These are phyloP conservation scores for Colletotrichum neosansevieriae DNA, from an alignment of 2,329 filamentous ascomycete species.

Conservation along the genomic window DNA sequence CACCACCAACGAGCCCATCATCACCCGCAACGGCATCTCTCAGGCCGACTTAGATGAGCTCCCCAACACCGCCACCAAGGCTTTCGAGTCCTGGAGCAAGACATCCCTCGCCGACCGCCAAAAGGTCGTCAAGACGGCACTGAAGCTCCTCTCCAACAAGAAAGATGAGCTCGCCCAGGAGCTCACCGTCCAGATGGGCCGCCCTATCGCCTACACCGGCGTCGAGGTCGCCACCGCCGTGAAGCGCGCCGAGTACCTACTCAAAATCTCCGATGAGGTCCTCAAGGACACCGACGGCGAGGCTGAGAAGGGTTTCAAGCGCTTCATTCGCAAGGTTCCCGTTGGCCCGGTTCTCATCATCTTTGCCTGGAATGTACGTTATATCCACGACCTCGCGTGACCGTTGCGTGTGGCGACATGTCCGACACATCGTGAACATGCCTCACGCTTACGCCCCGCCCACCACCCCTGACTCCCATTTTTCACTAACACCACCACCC, in stretches of 20 bases:
- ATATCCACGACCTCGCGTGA: neutral
- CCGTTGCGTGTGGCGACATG: neutral
- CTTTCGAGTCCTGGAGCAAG: conserved; percentile 82
- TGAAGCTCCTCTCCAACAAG: conserved; percentile 76
- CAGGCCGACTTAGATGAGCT: conserved; percentile 76
- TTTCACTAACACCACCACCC: conserved; percentile 37
- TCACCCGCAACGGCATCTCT: conserved; percentile 82
- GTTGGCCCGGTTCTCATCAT: conserved; percentile 89
- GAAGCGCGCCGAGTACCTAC: conserved; percentile 85
- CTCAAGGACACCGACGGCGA: conserved; percentile 87
- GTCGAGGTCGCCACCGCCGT: conserved; percentile 89
- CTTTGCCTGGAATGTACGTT: conserved; percentile 93
- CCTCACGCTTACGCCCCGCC: neutral
- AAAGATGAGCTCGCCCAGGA: conserved; percentile 86
- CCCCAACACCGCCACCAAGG: conserved; percentile 77
- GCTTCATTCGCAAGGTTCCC: conserved; percentile 89
- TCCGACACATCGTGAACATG: neutral
- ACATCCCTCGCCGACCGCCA: conserved; percentile 82
- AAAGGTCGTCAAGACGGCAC: conserved; percentile 82
- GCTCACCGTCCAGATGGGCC: conserved; percentile 94
- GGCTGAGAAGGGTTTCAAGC: conserved; percentile 86
- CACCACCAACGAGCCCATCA: conserved; percentile 84
- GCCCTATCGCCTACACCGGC: conserved; percentile 87
- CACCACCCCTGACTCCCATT: neutral
- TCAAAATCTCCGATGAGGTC: conserved; percentile 84